These are phyloP conservation scores for Monosporascus sp. DNA, from an alignment of 2,329 filamentous ascomycete species.

Conservation along the genomic window DNA sequence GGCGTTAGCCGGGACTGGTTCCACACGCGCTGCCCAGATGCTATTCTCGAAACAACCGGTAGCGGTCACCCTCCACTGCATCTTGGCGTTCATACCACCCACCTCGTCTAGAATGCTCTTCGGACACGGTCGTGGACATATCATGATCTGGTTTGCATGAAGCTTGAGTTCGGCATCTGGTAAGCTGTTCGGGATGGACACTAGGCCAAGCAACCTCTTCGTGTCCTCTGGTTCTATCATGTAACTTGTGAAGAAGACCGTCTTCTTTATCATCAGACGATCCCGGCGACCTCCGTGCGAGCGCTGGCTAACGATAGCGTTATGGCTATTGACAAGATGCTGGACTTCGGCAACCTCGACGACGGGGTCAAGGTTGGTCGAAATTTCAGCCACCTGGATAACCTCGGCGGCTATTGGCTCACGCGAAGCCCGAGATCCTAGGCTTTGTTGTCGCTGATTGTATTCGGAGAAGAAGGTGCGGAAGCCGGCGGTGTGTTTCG, in stretches of 20 bases:
- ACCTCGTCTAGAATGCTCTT: slow-evolving; percentile 71
- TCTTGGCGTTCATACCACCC: slow-evolving; percentile 77
- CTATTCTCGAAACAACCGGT: slow-evolving; percentile 70
- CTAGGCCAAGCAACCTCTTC: slow-evolving; percentile 65
- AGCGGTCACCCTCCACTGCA: slow-evolving; percentile 78
- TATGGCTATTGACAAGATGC: slow-evolving; percentile 84
- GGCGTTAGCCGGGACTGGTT: slow-evolving; percentile 62
- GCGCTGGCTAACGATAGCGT: slow-evolving; percentile 46
- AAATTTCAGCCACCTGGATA: slow-evolving; percentile 75
- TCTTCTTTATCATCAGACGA: slow-evolving; percentile 71
- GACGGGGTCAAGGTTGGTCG: slow-evolving; percentile 41
- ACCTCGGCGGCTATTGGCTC: slow-evolving; percentile 72
- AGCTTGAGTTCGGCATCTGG: slow-evolving; percentile 69
- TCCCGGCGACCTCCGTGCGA: slow-evolving; percentile 31
- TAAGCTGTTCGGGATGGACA: slow-evolving; percentile 53
- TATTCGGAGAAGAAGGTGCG: slow-evolving; percentile 76
- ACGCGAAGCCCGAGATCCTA: slow-evolving; percentile 47
- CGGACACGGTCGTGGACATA: slow-evolving; percentile 72
- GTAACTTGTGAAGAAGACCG: slow-evolving; percentile 89
- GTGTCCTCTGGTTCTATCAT: slow-evolving; percentile 69
- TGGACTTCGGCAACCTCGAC: slow-evolving; percentile 51
- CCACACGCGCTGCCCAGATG: slow-evolving; percentile 80
- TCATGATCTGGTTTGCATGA: slow-evolving; percentile 87
- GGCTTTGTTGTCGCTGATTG: slow-evolving; percentile 53
- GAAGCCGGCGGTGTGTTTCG: slow-evolving; percentile 71